These are phyloP conservation scores for Agaricus blazei DNA, from an alignment of 768 basidiomycete species.

Conservation along the genomic window DNA sequence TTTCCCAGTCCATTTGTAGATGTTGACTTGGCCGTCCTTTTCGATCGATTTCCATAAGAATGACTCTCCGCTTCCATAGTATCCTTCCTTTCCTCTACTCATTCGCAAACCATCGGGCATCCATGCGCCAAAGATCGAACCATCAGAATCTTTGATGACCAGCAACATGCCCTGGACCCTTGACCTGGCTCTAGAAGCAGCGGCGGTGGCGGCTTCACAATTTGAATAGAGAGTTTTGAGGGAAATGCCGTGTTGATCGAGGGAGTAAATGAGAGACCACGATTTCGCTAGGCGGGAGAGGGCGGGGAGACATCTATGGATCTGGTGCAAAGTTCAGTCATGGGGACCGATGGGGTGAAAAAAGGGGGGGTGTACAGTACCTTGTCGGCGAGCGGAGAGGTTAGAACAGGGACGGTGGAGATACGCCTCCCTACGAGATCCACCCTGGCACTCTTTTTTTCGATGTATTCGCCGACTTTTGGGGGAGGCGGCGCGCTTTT, in stretches of 20 bases:
- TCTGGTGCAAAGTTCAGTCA: conserved; percentile 30
- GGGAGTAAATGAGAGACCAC: conserved; percentile 83
- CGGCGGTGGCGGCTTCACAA: conserved; percentile 38
- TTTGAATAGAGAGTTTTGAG: conserved; percentile 79
- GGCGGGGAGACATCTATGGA: conserved; percentile 69
- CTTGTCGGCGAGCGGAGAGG: conserved; percentile 47
- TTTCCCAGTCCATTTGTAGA: conserved; percentile 81
- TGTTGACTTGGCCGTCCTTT: conserved; percentile 38
- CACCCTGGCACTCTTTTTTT: conserved; percentile 45
- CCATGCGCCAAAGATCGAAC: conserved; percentile 77
- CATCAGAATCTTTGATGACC: conserved; percentile 55
- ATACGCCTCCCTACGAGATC: conserved; percentile 52
- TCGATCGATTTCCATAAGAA: conserved; percentile 70
- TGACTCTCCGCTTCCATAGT: conserved; percentile 91
- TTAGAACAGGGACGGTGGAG: conserved; percentile 48
- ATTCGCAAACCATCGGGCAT: conserved; percentile 65
- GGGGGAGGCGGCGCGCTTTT: conserved; percentile 7
- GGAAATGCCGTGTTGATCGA: conserved; percentile 95
- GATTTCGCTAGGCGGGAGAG: conserved; percentile 61
- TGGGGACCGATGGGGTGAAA: background rate
- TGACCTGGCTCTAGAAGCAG: conserved; percentile 20
- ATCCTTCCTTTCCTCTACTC: conserved; percentile 58
- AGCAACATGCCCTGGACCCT: conserved; percentile 42
- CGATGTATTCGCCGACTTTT: conserved; percentile 38
- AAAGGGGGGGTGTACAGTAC: conserved; percentile 29